These are phyloP conservation scores for Carex kokanica DNA, from an alignment of 176 grass and related monocot species.

Conservation along the genomic window DNA sequence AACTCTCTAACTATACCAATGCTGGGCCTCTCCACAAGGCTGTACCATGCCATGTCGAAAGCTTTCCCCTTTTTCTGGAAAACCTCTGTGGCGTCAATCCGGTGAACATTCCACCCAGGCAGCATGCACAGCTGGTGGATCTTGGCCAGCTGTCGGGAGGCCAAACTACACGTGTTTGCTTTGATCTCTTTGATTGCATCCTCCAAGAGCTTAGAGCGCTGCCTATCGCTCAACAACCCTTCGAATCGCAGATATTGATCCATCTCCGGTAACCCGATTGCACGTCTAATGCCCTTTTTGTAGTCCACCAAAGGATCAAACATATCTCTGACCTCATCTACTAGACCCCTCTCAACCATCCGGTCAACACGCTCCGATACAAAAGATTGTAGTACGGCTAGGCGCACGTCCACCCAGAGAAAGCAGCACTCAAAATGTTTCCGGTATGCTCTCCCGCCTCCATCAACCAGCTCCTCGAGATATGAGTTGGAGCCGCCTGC, in stretches of 20 bases:
- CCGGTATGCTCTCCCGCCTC: conserved; percentile 1
- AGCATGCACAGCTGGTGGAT: conserved; percentile 30
- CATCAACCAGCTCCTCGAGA: conserved; percentile 32
- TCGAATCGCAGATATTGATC: conserved; percentile 35
- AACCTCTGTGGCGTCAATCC: conserved; percentile 37
- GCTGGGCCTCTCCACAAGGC: conserved; percentile 36
- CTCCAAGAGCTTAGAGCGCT: conserved; percentile 10
- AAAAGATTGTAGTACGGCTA: conserved; percentile 14
- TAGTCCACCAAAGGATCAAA: conserved; percentile 18
- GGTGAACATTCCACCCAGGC: conserved; percentile 32
- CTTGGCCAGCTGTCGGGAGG: conserved; percentile 39
- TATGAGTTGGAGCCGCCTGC: conserved; percentile 40
- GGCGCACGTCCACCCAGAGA: conserved; percentile 30
- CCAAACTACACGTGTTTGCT: conserved; percentile 45
- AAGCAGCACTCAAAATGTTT: conserved; percentile 25
- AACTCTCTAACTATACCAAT: conserved; percentile 36
- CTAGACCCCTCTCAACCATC: conserved; percentile 33
- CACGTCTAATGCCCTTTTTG: conserved; percentile 11
- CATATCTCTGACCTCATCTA: conserved; percentile 26
- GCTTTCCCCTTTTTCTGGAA: conserved; percentile 16
- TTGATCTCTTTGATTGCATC: conserved; percentile 39
- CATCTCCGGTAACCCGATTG: conserved; percentile 44
- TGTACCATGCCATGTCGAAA: conserved; percentile 38
- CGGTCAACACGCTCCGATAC: conserved; percentile 26
- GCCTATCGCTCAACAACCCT: neutral